Percentiles rank a stretch among this genome's conserved stretches.
Conservation (phyloP, 768 basidiomycete species). For the Suillus alpinus region DNA sequence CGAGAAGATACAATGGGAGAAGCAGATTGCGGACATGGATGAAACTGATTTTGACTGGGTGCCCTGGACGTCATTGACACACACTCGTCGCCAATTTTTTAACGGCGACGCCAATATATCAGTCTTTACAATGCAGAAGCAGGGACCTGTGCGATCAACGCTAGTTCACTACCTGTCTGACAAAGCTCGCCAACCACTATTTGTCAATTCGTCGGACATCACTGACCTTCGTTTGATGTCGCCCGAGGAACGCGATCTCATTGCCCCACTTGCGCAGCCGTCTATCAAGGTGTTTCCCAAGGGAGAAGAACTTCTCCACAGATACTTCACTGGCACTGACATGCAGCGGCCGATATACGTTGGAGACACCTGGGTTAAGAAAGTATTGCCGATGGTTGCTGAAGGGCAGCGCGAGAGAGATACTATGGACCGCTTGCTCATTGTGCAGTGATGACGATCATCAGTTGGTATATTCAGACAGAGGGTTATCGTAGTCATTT, state of each 20-base stretch:
- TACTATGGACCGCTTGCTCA: background rate
- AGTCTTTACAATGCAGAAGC: conserved; percentile 6
- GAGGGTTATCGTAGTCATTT: too few relatives aligned
- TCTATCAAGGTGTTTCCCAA: conserved; percentile 5
- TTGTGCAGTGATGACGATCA: background rate
- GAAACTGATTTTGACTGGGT: conserved; percentile 3
- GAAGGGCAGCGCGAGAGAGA: background rate
- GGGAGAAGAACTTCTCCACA: conserved; percentile 16
- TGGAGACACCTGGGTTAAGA: conserved; percentile 21
- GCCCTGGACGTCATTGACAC: conserved; percentile 5
- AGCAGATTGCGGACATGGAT: background rate
- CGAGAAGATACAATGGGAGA: too few relatives aligned
- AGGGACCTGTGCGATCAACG: background rate
- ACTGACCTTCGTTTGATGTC: conserved; percentile 5
- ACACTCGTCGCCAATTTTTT: background rate
- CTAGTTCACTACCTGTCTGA: conserved; percentile 19
- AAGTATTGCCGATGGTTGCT: background rate
- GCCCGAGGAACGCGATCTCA: conserved; percentile 6
- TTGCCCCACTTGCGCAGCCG: conserved; percentile 10
- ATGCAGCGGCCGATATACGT: conserved; percentile 16
- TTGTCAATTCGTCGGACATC: conserved; percentile 13
- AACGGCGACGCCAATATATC: background rate
- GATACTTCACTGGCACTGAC: conserved; percentile 7
- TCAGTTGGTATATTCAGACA: too few relatives aligned
- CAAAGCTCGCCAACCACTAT: conserved; percentile 16